These are phyloP conservation scores for Marasmius sp. DNA, from an alignment of 1,284 basidiomycete genomes.

Conservation along the genomic window DNA sequence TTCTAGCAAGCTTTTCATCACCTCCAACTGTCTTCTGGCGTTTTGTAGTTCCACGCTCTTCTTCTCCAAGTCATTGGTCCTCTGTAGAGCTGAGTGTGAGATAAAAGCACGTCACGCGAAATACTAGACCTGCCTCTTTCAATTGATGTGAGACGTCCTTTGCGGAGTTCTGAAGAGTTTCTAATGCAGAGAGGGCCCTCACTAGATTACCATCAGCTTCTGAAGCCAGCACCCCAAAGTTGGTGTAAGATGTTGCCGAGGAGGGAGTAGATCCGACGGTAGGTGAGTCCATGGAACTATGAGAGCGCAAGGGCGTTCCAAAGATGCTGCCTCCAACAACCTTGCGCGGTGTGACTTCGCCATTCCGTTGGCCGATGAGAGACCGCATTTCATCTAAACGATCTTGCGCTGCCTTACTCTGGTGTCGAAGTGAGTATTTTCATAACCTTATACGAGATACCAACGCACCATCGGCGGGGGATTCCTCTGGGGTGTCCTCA, in stretches of 20 bases:
- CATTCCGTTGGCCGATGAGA: slow-evolving; percentile 60
- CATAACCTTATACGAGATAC: slow-evolving; percentile 14
- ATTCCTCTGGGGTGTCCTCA: slow-evolving; percentile 43
- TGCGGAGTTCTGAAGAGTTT: slow-evolving; percentile 49
- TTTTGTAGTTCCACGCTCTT: slow-evolving; percentile 66
- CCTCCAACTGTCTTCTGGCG: slow-evolving; percentile 70
- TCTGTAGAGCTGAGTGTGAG: slow-evolving; percentile 36
- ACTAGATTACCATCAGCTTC: slow-evolving; percentile 59
- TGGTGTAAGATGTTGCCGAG: slow-evolving; percentile 23
- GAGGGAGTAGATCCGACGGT: slow-evolving; percentile 20
- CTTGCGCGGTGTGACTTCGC: slow-evolving; percentile 49
- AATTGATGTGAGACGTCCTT: slow-evolving; percentile 47
- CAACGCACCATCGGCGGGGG: slow-evolving; percentile 39
- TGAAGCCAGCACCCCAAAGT: slow-evolving; percentile 50
- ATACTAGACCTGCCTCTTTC: slow-evolving; percentile 49
- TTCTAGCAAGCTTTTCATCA: slow-evolving; percentile 72
- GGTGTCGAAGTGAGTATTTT: slow-evolving; percentile 10
- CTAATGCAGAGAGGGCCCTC: slow-evolving; percentile 51
- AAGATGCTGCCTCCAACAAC: slow-evolving; percentile 31
- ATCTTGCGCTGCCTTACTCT: slow-evolving; percentile 73
- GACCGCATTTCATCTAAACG: slow-evolving; percentile 78
- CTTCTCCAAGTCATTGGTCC: slow-evolving; percentile 56
- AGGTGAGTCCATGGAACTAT: slow-evolving; percentile 11
- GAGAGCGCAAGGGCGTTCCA: slow-evolving; percentile 8
- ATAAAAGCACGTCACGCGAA: background rate